Evolutionary conservation across 257 asterid genomes (phyloP), one percentile per base, ranked within the genome.

Genomic region (Solanum paucissectum): DNA sequence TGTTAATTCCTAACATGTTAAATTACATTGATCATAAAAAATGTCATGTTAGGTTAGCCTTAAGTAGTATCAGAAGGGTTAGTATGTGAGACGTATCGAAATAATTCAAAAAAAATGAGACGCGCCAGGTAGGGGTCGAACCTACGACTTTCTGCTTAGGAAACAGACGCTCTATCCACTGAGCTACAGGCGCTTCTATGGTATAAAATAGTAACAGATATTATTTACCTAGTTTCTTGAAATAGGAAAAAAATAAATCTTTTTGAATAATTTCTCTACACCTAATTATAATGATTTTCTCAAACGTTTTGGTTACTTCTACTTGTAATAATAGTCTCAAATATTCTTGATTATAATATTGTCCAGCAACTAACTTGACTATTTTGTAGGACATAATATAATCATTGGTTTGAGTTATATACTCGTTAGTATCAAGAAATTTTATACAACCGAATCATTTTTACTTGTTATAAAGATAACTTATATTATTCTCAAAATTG

Each of bases 51-150:
- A 29, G 32, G 32, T 29, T 29, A 29, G 32, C 32, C 32, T 29
- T 29, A 29, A 29, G 32, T 29, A 29, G 32, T 29, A 29, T 29
- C 32, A 29, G 32, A 29, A 29, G 32, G 4, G 25, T 6, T 18
- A 52, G 4, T 1, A 4, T 52, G 62, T 20, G 64, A 55, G 64
- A 55, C 11, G 25, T 18, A 52, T 52, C 10, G 8, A 18, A 52
- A 18, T 52, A 18, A 52, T 52, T 52, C 8, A 5, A 6, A 55
- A 42, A 58, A 9, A 11, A 38, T 2, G 2, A 3, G 6, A 5
- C 98, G 98, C 98, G 95, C 98, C 98, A 95, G 98, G 95, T 93
- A 95, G 98, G 96, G 98, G 96, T 94, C 98, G 98, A 94, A 95
- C 98, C 98, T 95, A 93, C 96, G 95, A 90, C 98, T 92, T 95